phyloP scores from a whole-genome alignment of 768 basidiomycete genomes.

The Agaricus bisporus region DNA sequence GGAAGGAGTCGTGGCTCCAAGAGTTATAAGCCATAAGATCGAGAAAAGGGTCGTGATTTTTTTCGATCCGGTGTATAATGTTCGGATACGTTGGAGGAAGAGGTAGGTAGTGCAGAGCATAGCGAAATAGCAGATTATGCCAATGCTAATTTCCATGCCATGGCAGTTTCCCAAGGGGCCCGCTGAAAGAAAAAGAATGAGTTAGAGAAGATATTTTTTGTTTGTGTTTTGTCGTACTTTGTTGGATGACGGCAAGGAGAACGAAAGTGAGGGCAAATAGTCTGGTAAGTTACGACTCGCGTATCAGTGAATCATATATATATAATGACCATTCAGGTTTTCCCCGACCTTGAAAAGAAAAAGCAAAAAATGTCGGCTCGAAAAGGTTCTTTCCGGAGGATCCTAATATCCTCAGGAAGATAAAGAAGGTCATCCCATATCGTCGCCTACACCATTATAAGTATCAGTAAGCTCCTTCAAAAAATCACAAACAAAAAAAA shows the following conservation, averaged over 20 bases:
- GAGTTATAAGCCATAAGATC: conserved; percentile 20
- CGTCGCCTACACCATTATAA: not conserved
- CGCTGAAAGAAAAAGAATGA: not conserved
- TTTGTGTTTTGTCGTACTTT: too few species aligned
- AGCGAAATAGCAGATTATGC: not conserved
- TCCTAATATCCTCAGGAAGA: conserved; percentile 3
- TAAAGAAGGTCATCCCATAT: conserved; percentile 7
- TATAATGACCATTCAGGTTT: too few species aligned
- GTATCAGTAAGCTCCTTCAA: not conserved
- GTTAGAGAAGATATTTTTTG: too few species aligned
- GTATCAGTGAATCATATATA: not conserved
- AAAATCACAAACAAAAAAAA: not conserved
- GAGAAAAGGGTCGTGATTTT: conserved; percentile 19
- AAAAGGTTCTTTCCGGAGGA: not conserved
- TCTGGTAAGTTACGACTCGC: not conserved
- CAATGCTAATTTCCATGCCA: not conserved
- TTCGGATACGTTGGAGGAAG: conserved; percentile 26
- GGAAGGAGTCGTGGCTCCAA: conserved; percentile 18
- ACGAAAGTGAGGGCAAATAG: not conserved
- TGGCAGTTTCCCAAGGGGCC: not conserved
- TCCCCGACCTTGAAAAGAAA: not conserved
- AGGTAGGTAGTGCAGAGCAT: conserved; percentile 17
- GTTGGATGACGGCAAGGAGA: not conserved
- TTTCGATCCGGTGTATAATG: conserved; percentile 22
- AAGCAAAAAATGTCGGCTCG: not conserved